Base-by-base conservation (phyloP, 371 early-diverging fungal genomes). In the Entomophthora muscae region DNA sequence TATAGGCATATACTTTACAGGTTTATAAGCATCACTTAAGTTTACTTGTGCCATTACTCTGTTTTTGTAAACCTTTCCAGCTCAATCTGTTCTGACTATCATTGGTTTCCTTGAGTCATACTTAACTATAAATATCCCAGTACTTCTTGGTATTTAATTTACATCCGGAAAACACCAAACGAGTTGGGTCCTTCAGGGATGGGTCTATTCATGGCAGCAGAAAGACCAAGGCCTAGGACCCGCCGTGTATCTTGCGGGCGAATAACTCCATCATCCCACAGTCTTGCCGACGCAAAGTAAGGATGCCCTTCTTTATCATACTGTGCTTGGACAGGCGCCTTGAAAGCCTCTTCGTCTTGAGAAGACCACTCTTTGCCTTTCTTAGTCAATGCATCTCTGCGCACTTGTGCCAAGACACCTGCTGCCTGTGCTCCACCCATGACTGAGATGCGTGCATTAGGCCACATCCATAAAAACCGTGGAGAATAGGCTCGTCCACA, bases 341-440 rank as follows among this genome's bases (percentile, higher is more conserved):
- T 96, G 72, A 97, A 94, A 17, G 72, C 75, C 22, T 78, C 82
- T 68, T 91, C 83, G 3, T 82, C 89, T 67, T 84, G 83, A 32
- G 64, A 71, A 2, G 80, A 64, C 91, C 91, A 91, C 63, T 63
- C 63, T 67, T 88, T 75, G 10, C 91, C 93, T 66, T 82, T 82
- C 78, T 88, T 89, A 28, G 70, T 85, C 73, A 88, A 86, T 28
- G 88, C 84, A 69, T 92, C 95, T 51, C 86, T 76, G 57, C 82
- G 88, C 54, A 95, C 88, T 66, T 90, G 90, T 5, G 95, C 83
- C 63, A 98, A 77, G 26, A 98, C 98, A 57, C 85, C 86, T 10
- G 98, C 94, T 32, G 96, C 94, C 74, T 98, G 95, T 71, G 95
- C 97, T 63, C 98, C 98, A 64, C 98, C 98, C 98, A 98, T 98